Conservation (phyloP, 805 yeast species). For the Wickerhamiella dianesei region DNA sequence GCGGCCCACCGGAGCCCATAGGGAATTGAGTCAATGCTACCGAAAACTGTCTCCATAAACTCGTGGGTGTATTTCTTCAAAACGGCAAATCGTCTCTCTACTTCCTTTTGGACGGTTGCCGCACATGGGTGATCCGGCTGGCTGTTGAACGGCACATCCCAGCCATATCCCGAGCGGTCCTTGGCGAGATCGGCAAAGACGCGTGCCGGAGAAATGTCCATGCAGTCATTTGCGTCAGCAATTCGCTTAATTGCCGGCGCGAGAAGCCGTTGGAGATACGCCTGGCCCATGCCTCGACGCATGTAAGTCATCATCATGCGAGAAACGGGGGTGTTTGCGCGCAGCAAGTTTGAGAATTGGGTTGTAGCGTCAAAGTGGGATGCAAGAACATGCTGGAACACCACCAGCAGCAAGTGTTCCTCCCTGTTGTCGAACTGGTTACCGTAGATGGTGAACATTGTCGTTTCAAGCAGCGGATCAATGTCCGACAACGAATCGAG, state of each 20-base stretch:
- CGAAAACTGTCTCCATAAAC: constrained; percentile 40
- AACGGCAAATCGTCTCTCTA: constrained; percentile 19
- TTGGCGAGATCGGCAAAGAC: constrained; percentile 22
- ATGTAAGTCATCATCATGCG: constrained; percentile 30
- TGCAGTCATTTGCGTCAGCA: constrained; percentile 18
- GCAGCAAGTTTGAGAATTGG: constrained; percentile 25
- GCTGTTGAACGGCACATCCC: constrained; percentile 15
- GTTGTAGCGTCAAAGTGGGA: constrained; percentile 26
- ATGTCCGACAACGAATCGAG: constrained; percentile 26
- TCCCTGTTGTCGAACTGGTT: constrained; percentile 31
- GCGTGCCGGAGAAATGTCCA: constrained; percentile 26
- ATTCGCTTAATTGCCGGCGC: constrained; percentile 20
- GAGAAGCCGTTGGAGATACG: constrained; percentile 25
- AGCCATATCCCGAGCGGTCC: constrained; percentile 1
- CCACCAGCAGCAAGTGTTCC: constrained; percentile 27
- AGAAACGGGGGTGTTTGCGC: constrained; percentile 30
- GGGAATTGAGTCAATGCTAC: constrained; percentile 49
- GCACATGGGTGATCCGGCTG: constrained; percentile 21
- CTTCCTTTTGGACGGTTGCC: constrained; percentile 18
- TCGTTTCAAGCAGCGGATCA: constrained; percentile 28
- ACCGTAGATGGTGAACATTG: constrained; percentile 31
- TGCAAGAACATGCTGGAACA: constrained; percentile 28
- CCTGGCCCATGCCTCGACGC: constrained; percentile 29
- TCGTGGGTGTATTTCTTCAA: constrained; percentile 18
- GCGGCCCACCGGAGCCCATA: constrained; percentile 60